Evolutionary conservation across 768 basidiomycete genomes (phyloP), one percentile per base, ranked within the genome.

Genomic region (Suillus hirtellus): DNA sequence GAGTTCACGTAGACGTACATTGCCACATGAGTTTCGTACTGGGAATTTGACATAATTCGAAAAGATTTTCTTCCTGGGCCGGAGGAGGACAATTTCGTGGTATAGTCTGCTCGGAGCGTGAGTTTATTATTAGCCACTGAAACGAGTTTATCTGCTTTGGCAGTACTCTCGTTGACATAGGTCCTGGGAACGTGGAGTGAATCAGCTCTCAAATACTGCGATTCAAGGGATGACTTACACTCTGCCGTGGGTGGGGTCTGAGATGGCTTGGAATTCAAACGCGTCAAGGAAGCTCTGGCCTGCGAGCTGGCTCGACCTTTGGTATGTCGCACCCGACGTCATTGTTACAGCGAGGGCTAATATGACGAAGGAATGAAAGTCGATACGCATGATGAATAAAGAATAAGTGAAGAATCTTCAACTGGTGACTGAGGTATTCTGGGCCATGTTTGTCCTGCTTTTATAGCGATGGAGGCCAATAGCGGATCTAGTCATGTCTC

Each of bases 111-210:
- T 1, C 74, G 69, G 24, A 79, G 61, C 15, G 68, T 73, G 15
- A 78, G 69, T 4, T 67, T 64, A 65, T 84, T 77, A 17, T 78
- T 80, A 17, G 79, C 79, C 3, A 86, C 78, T 64, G 77, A 88
- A 3, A 86, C 88, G 56, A 92, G 70, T 67, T 89, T 88, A 56
- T 81, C 71, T 14, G 76, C 73, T 31, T 77, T 64, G 0, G 89
- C 89, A 0, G 84, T 86, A 2, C 72, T 71, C 61, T 81, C 73
- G 64, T 70, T 66, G 61, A 85, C 80, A 63, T 84, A 84, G 63
- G 79, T 78, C 43, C 79, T 82, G 55, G 44, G 2, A 24, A 38
- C 44, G 31, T 31, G 24, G 12, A 65, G 4, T 8, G 17, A 58
- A 58, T 58, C 9, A 59, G 19, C 31, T 9, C 9, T 1, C 12